Evolutionary conservation across 306 rosid genomes (phyloP), one percentile per base, ranked within the genome.

Genomic region (Arachis stenosperma): DNA sequence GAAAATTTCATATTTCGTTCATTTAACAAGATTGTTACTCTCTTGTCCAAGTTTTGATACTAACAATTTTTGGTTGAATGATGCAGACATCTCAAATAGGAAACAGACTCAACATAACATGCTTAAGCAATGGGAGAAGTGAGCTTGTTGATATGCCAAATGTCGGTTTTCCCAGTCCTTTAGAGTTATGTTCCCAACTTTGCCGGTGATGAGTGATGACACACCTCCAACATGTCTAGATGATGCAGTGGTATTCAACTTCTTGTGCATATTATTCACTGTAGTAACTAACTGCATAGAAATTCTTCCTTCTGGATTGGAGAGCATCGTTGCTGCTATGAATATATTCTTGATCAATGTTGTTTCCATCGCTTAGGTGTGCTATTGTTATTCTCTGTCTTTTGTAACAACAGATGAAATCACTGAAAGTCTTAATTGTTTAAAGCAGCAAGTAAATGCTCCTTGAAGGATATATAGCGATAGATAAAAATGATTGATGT

Each of bases 21-120:
- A 51, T 54, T 57, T 44, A 63, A 51, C 17, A 33, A 36, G 33
- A 9, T 48, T 39, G 59, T 8, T 14, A 41, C 67, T 67, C 36
- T n/a, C 15, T 44, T 57, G 58, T 42, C 10, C 60, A 13, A 55
- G 43, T 71, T 65, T 69, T 61, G 77, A 51, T 56, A 46, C 61
- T 46, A 69, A 75, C 63, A 52, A 68, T 67, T 66, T 81, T 36
- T 68, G 42, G 13, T 43, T 15, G 11, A 7, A 62, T 78, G 61
- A 30, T 75, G 83, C 81, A 91, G 97, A 69, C 90, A 27, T 66
- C 7, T 48, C 79, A 89, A 70, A 11, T 59, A 0, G 84, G 88
- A 81, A 86, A 86, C 42, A 86, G 85, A 67, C 81, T 91, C 69
- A 89, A 86, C 84, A 56, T 87, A 67, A 91, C 92, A 50, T 89